These are phyloP conservation scores for Claviceps maximensis DNA, from an alignment of 2,329 filamentous ascomycete genomes.

Conservation along the genomic window DNA sequence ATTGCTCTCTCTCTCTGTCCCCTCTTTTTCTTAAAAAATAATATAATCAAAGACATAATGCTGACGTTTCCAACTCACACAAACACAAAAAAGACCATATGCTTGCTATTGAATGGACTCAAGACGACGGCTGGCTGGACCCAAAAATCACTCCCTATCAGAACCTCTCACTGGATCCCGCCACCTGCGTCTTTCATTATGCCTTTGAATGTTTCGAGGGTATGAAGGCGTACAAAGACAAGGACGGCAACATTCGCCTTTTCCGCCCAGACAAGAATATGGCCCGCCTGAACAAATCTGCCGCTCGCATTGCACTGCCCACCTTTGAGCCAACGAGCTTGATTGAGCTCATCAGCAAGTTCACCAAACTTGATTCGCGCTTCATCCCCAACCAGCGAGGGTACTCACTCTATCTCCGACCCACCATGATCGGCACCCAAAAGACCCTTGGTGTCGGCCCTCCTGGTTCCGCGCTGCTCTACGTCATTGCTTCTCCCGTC, in stretches of 20 bases:
- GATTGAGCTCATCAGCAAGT: constrained; percentile 68
- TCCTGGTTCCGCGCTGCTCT: constrained; percentile 85
- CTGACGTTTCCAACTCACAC: background rate
- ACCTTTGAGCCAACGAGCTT: constrained; percentile 64
- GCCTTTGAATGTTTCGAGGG: constrained; percentile 97
- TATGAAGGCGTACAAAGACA: constrained; percentile 98
- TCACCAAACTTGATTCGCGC: constrained; percentile 68
- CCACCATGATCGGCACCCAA: constrained; percentile 95
- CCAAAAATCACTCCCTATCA: constrained; percentile 87
- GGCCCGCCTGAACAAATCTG: constrained; percentile 83
- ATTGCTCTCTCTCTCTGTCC: too few relatives aligned
- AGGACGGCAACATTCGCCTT: constrained; percentile 61
- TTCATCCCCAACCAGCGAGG: constrained; percentile 81
- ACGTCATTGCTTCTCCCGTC: constrained; percentile 89
- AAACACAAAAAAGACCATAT: constrained; percentile 97
- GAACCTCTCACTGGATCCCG: constrained; percentile 90
- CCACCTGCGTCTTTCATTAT: constrained; percentile 96
- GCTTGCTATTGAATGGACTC: constrained; percentile 88
- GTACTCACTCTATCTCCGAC: constrained; percentile 90
- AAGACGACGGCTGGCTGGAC: constrained; percentile 66
- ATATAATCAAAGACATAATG: background rate
- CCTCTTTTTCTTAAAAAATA: too few relatives aligned
- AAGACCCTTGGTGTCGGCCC: constrained; percentile 82
- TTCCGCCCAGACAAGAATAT: constrained; percentile 97
- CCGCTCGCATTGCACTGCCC: constrained; percentile 81